Percentiles rank a stretch among this genome's conserved stretches.
These are phyloP conservation scores for Ajuga reptans DNA, from an alignment of 305 asterid genomes.

Conservation along the genomic window DNA sequence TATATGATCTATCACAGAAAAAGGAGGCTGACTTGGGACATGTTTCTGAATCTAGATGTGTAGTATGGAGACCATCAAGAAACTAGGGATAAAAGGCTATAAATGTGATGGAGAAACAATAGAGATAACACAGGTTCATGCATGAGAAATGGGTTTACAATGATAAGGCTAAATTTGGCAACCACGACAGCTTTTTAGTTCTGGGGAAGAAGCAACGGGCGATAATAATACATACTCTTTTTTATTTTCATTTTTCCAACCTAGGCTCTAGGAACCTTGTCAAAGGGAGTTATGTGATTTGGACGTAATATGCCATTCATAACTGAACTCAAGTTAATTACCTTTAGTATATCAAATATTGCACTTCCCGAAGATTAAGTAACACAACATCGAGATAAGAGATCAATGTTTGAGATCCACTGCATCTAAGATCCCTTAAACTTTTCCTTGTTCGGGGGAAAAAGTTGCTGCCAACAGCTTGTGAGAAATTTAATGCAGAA, in stretches of 20 bases:
- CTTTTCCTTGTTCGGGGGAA: background rate
- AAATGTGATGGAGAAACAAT: too few relatives aligned
- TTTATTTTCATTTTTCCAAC: background rate
- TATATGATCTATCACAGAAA: too few relatives aligned
- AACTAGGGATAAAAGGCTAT: too few relatives aligned
- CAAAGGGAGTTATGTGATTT: background rate
- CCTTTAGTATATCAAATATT: background rate
- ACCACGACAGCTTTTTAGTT: too few relatives aligned
- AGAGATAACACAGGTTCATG: too few relatives aligned
- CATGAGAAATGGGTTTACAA: too few relatives aligned
- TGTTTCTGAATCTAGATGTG: too few relatives aligned
- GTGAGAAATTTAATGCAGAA: constrained; percentile 2
- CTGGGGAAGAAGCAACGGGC: too few relatives aligned
- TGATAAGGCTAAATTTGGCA: too few relatives aligned
- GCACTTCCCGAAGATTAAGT: background rate
- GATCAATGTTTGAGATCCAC: background rate
- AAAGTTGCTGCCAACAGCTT: background rate
- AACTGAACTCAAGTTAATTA: background rate
- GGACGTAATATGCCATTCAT: too few relatives aligned
- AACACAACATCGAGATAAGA: background rate
- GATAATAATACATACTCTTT: background rate
- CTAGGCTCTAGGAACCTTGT: background rate
- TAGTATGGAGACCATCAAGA: too few relatives aligned
- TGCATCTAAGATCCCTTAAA: background rate
- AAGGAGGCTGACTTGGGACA: too few relatives aligned